phyloP scores from a whole-genome alignment of 202 grass and related monocot genomes.

The Musa balbisiana region DNA sequence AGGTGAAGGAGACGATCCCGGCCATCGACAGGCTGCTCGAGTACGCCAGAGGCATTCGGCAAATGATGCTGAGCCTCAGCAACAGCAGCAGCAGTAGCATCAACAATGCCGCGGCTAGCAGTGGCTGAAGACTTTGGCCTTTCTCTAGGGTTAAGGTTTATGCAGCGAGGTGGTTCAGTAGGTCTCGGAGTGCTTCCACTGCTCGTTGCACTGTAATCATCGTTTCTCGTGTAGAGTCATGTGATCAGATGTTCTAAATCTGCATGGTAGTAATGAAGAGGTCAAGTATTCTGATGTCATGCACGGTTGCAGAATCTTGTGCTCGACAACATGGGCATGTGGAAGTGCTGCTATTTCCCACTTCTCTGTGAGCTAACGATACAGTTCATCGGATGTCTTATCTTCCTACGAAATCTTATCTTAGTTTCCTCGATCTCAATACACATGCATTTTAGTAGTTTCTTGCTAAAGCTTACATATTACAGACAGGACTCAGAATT shows the following conservation, averaged over 20 bases:
- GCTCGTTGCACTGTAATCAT: neutral
- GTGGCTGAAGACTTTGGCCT: neutral
- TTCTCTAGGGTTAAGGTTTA: too few relatives aligned
- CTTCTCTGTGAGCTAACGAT: too few relatives aligned
- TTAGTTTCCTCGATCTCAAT: too few relatives aligned
- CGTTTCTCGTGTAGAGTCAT: neutral
- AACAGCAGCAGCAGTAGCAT: too few relatives aligned
- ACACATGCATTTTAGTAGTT: too few relatives aligned
- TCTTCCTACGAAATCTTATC: too few relatives aligned
- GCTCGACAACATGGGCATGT: neutral
- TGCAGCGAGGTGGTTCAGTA: too few relatives aligned
- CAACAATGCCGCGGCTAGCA: neutral
- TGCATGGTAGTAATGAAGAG: neutral
- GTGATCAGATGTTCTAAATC: neutral
- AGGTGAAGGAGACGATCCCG: conserved; percentile 17
- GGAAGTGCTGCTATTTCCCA: neutral
- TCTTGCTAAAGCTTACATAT: too few relatives aligned
- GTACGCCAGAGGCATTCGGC: conserved; percentile 1
- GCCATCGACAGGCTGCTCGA: conserved; percentile 19
- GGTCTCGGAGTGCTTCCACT: too few relatives aligned
- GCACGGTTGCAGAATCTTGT: neutral
- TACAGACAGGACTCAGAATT: too few relatives aligned
- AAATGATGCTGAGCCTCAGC: conserved; percentile 1
- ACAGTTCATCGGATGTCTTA: too few relatives aligned
- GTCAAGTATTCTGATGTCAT: neutral